Evolutionary conservation across 1,139 yeast genomes (phyloP).

Genomic region (Yamadazyma atmosphaerica): DNA sequence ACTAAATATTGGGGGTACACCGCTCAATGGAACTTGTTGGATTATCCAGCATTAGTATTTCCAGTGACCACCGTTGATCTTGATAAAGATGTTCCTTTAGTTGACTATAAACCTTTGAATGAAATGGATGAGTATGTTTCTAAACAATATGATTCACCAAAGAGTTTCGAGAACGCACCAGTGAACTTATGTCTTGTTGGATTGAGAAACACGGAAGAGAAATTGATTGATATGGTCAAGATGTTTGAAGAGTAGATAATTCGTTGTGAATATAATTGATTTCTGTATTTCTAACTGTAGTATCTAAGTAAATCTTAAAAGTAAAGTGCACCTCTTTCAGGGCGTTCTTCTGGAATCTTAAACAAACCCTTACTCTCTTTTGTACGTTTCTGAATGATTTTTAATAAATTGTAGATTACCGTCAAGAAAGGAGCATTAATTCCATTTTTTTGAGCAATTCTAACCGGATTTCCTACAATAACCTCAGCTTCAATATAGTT

Average conservation of each 20-base stretch:
- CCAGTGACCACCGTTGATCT: conserved; percentile 45
- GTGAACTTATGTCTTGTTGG: conserved; percentile 29
- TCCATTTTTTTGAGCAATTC: conserved; percentile 10
- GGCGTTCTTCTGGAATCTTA: background rate
- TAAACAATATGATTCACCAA: conserved; percentile 20
- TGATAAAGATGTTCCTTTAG: conserved; percentile 26
- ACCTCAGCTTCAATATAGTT: conserved; percentile 34
- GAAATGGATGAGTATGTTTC: conserved; percentile 10
- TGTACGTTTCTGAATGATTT: conserved; percentile 31
- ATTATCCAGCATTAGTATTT: conserved; percentile 55
- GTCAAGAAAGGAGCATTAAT: conserved; percentile 19
- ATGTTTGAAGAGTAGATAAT: background rate
- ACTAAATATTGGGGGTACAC: conserved; percentile 56
- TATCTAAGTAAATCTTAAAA: background rate
- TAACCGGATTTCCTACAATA: conserved; percentile 26
- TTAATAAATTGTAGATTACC: conserved; percentile 35
- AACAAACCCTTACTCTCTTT: conserved; percentile 1
- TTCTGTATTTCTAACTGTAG: background rate
- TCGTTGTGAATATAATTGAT: background rate
- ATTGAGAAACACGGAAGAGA: conserved; percentile 29
- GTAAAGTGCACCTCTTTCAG: conserved; percentile 1
- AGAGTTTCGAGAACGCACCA: conserved; percentile 27
- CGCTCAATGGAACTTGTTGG: conserved; percentile 58
- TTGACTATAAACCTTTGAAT: background rate
- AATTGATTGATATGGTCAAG: conserved; percentile 7